A percentile compares a stretch with the other conserved stretches of the same genome.
phyloP scores from a whole-genome alignment of 169 alveolate species.

The Plasmodium chabaudi region DNA sequence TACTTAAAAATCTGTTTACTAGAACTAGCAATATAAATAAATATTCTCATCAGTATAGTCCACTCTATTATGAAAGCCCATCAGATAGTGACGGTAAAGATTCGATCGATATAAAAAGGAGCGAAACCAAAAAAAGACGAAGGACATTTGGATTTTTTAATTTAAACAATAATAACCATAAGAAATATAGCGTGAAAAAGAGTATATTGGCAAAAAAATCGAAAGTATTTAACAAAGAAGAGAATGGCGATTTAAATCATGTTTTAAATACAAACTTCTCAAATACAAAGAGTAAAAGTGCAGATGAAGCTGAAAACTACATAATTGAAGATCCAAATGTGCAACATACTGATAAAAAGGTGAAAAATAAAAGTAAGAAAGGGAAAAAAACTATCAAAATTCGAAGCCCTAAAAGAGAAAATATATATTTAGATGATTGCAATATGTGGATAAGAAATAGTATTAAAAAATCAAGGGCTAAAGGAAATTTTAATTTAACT shows the following conservation, averaged over 20 bases:
- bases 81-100: constrained; percentile 33
- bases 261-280: neutral
- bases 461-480: constrained; percentile 29
- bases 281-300: neutral
- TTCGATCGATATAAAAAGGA: constrained; percentile 20
- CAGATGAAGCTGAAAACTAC: neutral
- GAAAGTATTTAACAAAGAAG: neutral
- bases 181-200: constrained; percentile 26
- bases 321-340: neutral
- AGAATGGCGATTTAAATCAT: neutral
- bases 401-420: constrained; percentile 14
- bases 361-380: neutral
- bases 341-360: neutral
- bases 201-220: constrained; percentile 3
- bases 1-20: constrained; percentile 34
- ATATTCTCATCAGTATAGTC: constrained; percentile 66
- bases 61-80: constrained; percentile 48
- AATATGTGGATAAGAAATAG: constrained; percentile 55
- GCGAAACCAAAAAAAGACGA: constrained; percentile 12
- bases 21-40: constrained; percentile 57
- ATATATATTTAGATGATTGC: constrained; percentile 61
- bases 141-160: constrained; percentile 22
- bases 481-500: constrained; percentile 12
- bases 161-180: neutral
- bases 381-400: neutral